Evolutionary conservation across 225 moss, liverwort and hornwort species (phyloP), one percentile per base, ranked within the genome.

Genomic region (Sphagnum contortum): DNA sequence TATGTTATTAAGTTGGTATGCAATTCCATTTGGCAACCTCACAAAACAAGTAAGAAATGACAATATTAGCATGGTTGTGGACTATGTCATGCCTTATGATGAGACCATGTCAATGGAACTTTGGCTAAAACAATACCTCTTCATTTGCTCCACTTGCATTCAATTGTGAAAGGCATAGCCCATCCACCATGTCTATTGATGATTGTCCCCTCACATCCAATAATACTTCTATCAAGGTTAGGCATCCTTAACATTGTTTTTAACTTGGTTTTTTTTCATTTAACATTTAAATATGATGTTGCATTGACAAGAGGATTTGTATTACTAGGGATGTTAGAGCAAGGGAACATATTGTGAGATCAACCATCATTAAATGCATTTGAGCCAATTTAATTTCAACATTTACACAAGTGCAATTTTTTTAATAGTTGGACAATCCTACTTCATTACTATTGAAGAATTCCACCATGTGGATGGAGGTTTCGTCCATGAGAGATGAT

Each of bases 401-500:
- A 29, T 29, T 1, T 29, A 29, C 29, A 29, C 29, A 29, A 29
- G 29, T 29, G 29, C 29, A 29, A 29, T 0, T 0, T 0, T 29
- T 29, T 1, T 29, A 29, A 29, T 29, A 29, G 29, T 29, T 29
- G 29, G 29, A 29, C 0, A 29, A 29, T 29, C 29, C 48, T 70
- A 90, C 90, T 86, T 91, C 91, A 74, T 86, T 86, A 64, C 86
- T 88, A 71, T 91, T 88, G 62, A 84, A 91, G 8, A 88, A 80
- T 55, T 88, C 91, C 64, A 91, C 81, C 76, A 84, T 88, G 55
- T 88, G 86, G 57, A 91, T 78, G 53, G 79, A 81, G 63, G 72
- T 83, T 75, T 91, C 91, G 12, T 91, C 91, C 48, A 75, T 62
- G 47, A 91, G 81, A 47, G 75, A 83, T 6, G 79, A 70, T 49